Conservation (phyloP, 2,329 filamentous ascomycete species). For the Colletotrichum sp. region DNA sequence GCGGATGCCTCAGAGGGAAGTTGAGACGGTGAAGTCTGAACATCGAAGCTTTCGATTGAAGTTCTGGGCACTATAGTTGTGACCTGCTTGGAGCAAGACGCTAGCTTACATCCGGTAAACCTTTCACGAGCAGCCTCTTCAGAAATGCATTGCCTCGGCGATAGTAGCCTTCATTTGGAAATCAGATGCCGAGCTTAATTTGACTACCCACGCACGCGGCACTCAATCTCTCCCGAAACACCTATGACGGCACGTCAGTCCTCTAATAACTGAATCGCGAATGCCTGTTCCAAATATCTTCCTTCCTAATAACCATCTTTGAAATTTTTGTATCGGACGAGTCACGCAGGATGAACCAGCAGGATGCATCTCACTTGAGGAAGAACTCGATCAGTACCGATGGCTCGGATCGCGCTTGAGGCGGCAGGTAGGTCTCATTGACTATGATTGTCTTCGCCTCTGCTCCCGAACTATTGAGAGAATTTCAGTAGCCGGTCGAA, state of each 20-base stretch:
- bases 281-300: rapidly evolving
- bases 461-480: neutral
- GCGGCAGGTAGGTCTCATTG: no score
- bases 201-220: rapidly evolving
- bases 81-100: neutral
- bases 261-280: neutral
- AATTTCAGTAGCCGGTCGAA: neutral
- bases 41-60: neutral
- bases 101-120: neutral
- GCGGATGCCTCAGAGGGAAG: neutral
- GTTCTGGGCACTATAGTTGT: neutral
- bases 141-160: neutral
- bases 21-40: neutral
- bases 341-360: neutral
- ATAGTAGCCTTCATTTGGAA: neutral
- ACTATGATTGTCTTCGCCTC: no score
- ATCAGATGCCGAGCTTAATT: neutral
- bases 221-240: neutral
- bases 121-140: neutral
- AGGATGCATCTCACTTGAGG: neutral
- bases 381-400: neutral
- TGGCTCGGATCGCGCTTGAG: neutral
- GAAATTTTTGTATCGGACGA: neutral
- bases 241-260: rapidly evolving
- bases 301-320: rapidly evolving